Base-by-base conservation (phyloP, 2,329 filamentous ascomycete genomes). In the Aspergillus eucalypticola region DNA sequence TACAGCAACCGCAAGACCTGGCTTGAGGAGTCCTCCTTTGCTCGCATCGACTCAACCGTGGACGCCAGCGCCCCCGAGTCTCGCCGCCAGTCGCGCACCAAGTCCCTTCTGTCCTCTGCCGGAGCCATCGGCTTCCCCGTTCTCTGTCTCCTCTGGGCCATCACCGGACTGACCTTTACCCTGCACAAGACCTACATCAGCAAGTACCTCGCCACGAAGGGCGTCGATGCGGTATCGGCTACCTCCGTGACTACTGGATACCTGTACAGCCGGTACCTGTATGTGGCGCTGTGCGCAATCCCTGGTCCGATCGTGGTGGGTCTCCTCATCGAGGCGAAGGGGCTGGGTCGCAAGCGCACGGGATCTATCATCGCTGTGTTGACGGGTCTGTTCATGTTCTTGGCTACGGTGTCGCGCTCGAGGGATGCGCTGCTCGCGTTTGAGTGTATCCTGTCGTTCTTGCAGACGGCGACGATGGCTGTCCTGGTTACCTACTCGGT, bases 161-260 rank as follows among this genome's bases (percentile, higher is more conserved):
- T 56, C 1, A 63, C 61, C 8, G 66, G 66, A 2, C 41, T 68
- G 7, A 67, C 55, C 1, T 68, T 67, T 13, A 46, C 63, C 8
- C 60, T 68, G 8, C 62, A 67, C 49, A 60, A 61, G 41, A 64
- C 55, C n/a, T 67, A 62, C 39, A 46, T 67, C 46, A 57, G 41
- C 44, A 60, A 56, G 38, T 67, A 67, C 19, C 59, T 64, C n/a
- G 41, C 54, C 10, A 44, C 29, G 0, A 41, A 60, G 13, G 60
- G 58, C 7, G 59, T 68, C 2, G 6, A 23, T 1, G 50, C 64
- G 3, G 42, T 66, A 5, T 63, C 51, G 5, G 38, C 66, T 2
- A 55, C 41, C 3, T 59, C 59, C 7, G 65, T 64, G 17, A 55
- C 60, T 21, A 66, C 55, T 1, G 15, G 44, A 2, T 62, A 64